Evolutionary conservation across 2,329 filamentous ascomycete species (phyloP).

Genomic region (Calonectria pseudoreteaudii): DNA sequence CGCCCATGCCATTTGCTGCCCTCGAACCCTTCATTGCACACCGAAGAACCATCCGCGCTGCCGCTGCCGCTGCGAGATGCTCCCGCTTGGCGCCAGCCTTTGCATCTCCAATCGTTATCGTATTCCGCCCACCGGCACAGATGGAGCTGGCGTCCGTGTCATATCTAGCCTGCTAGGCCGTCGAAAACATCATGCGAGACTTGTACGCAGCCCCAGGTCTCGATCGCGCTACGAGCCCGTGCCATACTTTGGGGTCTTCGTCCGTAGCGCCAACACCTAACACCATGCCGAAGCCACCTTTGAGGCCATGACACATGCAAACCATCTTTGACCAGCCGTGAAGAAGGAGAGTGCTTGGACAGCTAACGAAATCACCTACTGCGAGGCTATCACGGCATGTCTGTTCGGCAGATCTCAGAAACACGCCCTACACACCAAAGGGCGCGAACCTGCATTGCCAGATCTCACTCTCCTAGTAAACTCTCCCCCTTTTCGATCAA

Average conservation of each 20-base stretch:
- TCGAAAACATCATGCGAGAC: neutral
- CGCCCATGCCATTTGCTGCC: neutral
- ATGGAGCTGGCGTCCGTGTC: neutral
- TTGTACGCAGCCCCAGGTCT: neutral
- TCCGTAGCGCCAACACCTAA: neutral
- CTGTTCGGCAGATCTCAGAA: neutral
- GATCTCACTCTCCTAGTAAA: neutral
- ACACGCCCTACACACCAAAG: neutral
- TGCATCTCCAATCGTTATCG: neutral
- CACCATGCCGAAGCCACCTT: neutral
- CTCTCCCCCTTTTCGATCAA: neutral
- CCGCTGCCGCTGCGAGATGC: neutral
- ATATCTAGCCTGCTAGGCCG: neutral
- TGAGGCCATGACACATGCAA: neutral
- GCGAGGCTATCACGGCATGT: neutral
- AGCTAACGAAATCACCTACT: neutral
- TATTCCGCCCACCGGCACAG: neutral
- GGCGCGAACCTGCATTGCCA: neutral
- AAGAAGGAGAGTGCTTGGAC: neutral
- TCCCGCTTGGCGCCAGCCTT: neutral
- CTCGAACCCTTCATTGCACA: neutral
- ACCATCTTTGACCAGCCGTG: neutral
- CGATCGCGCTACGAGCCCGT: neutral
- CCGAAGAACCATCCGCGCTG: neutral
- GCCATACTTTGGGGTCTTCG: neutral